Conservation (phyloP, 2,329 filamentous ascomycete genomes). For the Neobulgaria alba region DNA sequence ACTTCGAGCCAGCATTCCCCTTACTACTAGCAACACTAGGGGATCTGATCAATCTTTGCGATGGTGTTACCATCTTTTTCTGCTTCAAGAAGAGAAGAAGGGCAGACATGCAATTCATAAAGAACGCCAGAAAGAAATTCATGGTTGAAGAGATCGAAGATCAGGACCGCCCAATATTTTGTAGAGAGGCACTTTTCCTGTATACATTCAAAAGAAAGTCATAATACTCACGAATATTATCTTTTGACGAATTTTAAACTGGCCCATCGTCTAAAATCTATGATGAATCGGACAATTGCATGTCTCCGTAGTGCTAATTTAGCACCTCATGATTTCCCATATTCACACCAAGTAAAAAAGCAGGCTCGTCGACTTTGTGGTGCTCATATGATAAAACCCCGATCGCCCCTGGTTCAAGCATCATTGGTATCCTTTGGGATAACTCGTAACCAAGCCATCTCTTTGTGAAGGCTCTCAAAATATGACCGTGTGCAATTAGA, state of each 20-base stretch:
- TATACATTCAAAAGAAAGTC: slow-evolving; percentile 43
- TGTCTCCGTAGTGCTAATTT: background rate
- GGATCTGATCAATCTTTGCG: slow-evolving; percentile 65
- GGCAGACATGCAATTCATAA: slow-evolving; percentile 69
- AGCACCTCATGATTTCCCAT: slow-evolving; percentile 17
- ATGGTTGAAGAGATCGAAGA: slow-evolving; percentile 53
- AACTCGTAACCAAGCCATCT: slow-evolving; percentile 42
- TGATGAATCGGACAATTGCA: background rate
- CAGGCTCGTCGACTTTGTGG: slow-evolving; percentile 30
- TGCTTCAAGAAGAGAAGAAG: slow-evolving; percentile 91
- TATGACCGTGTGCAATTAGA: slow-evolving; percentile 35
- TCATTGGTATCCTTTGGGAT: slow-evolving; percentile 28
- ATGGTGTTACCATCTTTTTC: slow-evolving; percentile 59
- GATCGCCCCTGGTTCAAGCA: slow-evolving; percentile 33
- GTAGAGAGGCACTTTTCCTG: slow-evolving; percentile 50
- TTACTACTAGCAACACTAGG: slow-evolving; percentile 71
- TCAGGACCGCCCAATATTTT: slow-evolving; percentile 49
- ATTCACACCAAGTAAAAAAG: slow-evolving; percentile 30
- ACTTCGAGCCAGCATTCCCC: slow-evolving; percentile 93
- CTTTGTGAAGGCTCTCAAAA: slow-evolving; percentile 45
- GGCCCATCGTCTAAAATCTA: background rate
- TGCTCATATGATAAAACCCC: slow-evolving; percentile 32
- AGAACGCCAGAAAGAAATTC: slow-evolving; percentile 60
- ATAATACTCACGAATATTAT: slow-evolving; percentile 7
- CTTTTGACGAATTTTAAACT: background rate